Percentiles rank a stretch among this genome's conserved stretches.
These are phyloP conservation scores for Mortierella hygrophila DNA, from an alignment of 192 early-diverging fungal species.

Conservation along the genomic window DNA sequence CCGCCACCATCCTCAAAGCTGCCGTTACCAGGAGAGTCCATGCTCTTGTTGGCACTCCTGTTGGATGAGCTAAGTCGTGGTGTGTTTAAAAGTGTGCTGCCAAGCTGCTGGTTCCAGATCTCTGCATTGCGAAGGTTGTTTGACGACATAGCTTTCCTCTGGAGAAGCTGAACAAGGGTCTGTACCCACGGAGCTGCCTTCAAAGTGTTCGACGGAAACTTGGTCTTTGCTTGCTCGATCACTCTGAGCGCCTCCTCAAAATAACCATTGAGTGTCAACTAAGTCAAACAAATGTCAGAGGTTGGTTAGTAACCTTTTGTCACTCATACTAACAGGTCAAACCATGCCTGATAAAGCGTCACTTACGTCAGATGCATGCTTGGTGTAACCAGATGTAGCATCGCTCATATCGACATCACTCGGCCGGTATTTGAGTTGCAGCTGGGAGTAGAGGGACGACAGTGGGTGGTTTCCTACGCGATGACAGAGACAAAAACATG, in stretches of 20 bases:
- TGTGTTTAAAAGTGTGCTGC: constrained; percentile 14
- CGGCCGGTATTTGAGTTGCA: constrained; percentile 31
- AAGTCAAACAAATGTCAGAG: neutral
- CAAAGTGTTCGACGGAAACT: constrained; percentile 34
- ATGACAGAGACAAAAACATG: neutral
- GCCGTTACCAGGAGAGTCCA: neutral
- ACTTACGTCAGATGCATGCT: constrained; percentile 41
- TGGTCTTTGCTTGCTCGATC: constrained; percentile 20
- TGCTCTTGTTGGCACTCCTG: neutral
- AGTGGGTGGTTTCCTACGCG: constrained; percentile 24
- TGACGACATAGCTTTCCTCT: constrained; percentile 24
- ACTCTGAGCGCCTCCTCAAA: constrained; percentile 31
- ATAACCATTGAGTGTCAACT: constrained; percentile 22
- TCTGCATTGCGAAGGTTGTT: constrained; percentile 33
- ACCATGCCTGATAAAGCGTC: neutral
- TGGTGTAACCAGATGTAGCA: constrained; percentile 25
- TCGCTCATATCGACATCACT: constrained; percentile 36
- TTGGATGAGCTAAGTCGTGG: neutral
- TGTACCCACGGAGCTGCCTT: constrained; percentile 41
- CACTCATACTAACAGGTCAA: neutral
- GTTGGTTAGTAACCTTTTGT: neutral
- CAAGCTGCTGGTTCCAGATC: constrained; percentile 29
- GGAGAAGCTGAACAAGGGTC: constrained; percentile 38
- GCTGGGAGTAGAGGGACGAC: constrained; percentile 39
- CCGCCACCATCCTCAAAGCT: neutral